Percentiles rank a stretch among this genome's conserved stretches.
phyloP scores from a whole-genome alignment of 805 yeast species.

The Nakazawaea sp. region DNA sequence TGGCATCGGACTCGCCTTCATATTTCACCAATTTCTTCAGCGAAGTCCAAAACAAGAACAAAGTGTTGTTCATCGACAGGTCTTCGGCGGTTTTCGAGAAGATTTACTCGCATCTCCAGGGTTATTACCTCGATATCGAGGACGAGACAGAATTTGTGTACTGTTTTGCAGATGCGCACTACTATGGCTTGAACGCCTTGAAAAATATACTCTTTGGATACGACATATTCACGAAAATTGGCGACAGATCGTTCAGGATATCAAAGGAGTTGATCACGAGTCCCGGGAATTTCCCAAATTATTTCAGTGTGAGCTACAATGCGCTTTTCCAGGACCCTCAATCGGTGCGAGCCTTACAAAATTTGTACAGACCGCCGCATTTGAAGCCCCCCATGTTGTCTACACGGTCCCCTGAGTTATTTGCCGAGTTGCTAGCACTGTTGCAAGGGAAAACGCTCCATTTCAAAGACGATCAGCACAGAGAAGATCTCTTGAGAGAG shows the following conservation, averaged over 20 bases:
- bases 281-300: conserved; percentile 74
- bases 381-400: conserved; percentile 48
- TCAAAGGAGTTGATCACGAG: conserved; percentile 45
- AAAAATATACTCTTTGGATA: conserved; percentile 39
- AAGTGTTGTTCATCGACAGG: conserved; percentile 61
- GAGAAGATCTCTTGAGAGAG: conserved; percentile 55
- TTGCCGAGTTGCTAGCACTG: conserved; percentile 45
- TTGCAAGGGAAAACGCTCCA: conserved; percentile 48
- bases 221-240: conserved; percentile 53
- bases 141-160: conserved; percentile 56
- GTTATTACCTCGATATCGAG: conserved; percentile 60
- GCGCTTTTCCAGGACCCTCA: conserved; percentile 42
- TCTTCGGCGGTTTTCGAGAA: conserved; percentile 61
- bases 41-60: conserved; percentile 27
- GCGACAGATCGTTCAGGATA: conserved; percentile 52
- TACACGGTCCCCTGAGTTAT: conserved; percentile 46
- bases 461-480: conserved; percentile 44
- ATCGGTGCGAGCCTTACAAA: conserved; percentile 27
- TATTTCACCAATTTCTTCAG: conserved; percentile 72
- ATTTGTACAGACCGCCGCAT: conserved; percentile 73
- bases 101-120: conserved; percentile 71
- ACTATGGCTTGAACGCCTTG: conserved; percentile 59
- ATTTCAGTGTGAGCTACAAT: conserved; percentile 56
- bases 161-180: conserved; percentile 62
- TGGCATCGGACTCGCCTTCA: conserved; percentile 83